Evolutionary conservation across 2,329 filamentous ascomycete genomes (phyloP), one percentile per base, ranked within the genome.

Genomic region (Scortechinia acanthostroma): DNA sequence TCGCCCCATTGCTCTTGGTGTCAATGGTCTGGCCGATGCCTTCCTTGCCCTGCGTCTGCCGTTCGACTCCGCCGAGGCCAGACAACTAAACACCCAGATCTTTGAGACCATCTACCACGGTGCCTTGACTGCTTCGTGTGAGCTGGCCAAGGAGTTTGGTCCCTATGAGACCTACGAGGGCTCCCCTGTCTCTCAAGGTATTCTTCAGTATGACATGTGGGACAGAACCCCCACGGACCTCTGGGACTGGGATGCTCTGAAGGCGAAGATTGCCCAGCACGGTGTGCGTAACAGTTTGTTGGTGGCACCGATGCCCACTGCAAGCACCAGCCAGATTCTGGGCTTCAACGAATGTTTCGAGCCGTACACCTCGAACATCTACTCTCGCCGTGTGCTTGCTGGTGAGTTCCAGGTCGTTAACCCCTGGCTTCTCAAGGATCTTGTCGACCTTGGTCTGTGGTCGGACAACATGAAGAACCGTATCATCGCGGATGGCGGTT

Each of bases 391-490:
- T 76, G 93, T 98, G 46, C 76, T 98, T 56, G 93, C 93, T 54
- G 93, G 93, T 57, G 93, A 98, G 67, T 98, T 98, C 82, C 93
- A 98, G 71, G 89, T 98, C 45, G 93, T 98, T 65, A 98, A 98
- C 74, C 93, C 93, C 44, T 98, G 93, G 93, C 71, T 98, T 51
- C 81, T 98, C 49, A 96, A 95, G 76, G 93, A 98, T 58, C 82
- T 98, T 22, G 93, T 98, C 54, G 93, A 98, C 61, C 88, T 96
- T 73, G 93, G 93, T 49, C 77, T 98, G 40, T 98, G 93, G 93
- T 96, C 91, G 42, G 91, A 98, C 69, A 89, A 90, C 72, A 98
- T 98, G 93, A 98, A 98, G 84, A 98, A 98, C 76, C 90, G 93
- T 57, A 98, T 98, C 76, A 98, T 98, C 59, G 86, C 93, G 47